phyloP scores from a whole-genome alignment of 768 basidiomycete species.

The Naematelia aurantialba region DNA sequence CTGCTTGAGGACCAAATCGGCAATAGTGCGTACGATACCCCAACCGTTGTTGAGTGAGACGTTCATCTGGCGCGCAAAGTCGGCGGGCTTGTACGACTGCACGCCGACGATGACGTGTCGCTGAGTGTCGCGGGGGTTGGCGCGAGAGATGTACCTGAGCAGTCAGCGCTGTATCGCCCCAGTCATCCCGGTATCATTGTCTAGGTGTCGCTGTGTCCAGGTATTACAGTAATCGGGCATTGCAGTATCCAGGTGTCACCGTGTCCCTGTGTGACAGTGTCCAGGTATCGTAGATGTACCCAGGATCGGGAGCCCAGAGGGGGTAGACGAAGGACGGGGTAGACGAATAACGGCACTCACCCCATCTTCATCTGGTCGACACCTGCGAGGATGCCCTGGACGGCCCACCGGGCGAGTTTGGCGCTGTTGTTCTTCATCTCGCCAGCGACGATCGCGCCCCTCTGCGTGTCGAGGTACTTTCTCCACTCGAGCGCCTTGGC shows the following conservation, averaged over 20 bases:
- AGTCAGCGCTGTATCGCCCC: constrained; percentile 3
- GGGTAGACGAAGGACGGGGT: too few relatives aligned
- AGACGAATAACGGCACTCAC: too few relatives aligned
- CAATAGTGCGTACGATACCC: constrained; percentile 95
- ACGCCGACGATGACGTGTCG: constrained; percentile 94
- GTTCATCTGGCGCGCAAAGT: constrained; percentile 92
- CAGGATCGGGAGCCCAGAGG: neutral
- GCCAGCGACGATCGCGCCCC: constrained; percentile 94
- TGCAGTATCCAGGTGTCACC: neutral
- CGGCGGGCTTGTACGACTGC: constrained; percentile 86
- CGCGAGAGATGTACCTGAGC: constrained; percentile 88
- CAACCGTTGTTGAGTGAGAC: constrained; percentile 93
- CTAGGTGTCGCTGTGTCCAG: too few relatives aligned
- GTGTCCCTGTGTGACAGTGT: constrained; percentile 1
- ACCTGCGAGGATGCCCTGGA: constrained; percentile 89
- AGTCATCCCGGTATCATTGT: neutral
- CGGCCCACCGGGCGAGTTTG: constrained; percentile 96
- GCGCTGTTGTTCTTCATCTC: constrained; percentile 99
- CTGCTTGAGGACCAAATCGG: constrained; percentile 92
- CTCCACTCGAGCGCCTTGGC: constrained; percentile 99
- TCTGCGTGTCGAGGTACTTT: constrained; percentile 89
- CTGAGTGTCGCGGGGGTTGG: constrained; percentile 86
- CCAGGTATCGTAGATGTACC: neutral
- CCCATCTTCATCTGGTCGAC: constrained; percentile 97
- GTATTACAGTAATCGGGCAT: neutral